phyloP scores from a whole-genome alignment of 768 basidiomycete species.

The Tubosaeta sp. region DNA sequence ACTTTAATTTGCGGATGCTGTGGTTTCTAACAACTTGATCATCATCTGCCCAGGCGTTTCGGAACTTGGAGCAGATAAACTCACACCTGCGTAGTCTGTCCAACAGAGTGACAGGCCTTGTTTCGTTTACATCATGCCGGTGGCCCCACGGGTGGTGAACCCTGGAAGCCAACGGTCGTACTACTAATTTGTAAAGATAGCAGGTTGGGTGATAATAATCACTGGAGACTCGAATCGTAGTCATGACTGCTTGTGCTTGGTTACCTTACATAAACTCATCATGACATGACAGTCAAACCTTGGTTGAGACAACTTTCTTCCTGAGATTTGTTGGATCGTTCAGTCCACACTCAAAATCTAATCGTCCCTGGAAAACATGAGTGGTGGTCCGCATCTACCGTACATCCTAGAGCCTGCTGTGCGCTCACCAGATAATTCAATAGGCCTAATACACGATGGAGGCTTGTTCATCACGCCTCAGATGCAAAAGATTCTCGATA shows the following conservation, averaged over 20 bases:
- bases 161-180: too few species aligned
- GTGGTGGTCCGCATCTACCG: slow-evolving; percentile 2
- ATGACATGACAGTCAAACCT: background rate
- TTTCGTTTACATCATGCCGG: too few species aligned
- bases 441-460: slow-evolving; percentile 16
- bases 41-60: slow-evolving; percentile 5
- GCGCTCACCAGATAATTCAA: slow-evolving; percentile 1
- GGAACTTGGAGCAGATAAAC: background rate
- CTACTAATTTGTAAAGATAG: too few species aligned
- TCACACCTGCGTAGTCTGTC: background rate
- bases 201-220: too few species aligned
- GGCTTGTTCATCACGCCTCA: slow-evolving; percentile 23
- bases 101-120: background rate
- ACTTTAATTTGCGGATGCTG: background rate
- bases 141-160: too few species aligned
- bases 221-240: too few species aligned
- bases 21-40: background rate
- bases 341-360: background rate
- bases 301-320: background rate
- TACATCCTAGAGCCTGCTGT: background rate
- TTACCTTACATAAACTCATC: too few species aligned
- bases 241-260: too few species aligned
- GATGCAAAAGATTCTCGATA: slow-evolving; percentile 25
- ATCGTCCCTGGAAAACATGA: slow-evolving; percentile 8
- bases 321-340: background rate